phyloP scores from a whole-genome alignment of 176 grass and related monocot genomes.

The Tillandsia leiboldiana region DNA sequence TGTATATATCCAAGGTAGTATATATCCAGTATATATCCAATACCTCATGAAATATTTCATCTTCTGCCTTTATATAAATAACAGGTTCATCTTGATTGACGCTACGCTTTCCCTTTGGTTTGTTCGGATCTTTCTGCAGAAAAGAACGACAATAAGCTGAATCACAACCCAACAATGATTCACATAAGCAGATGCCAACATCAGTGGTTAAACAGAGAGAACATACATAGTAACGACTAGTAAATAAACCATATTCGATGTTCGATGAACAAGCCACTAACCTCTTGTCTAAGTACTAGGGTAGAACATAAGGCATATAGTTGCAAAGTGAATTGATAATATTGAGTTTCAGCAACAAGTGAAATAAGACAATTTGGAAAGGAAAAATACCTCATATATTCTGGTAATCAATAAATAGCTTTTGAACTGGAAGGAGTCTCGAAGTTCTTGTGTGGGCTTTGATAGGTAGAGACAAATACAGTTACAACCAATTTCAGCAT shows the following conservation, averaged over 20 bases:
- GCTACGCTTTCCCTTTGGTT: slow-evolving; percentile 32
- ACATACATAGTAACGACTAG: neutral
- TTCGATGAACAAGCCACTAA: too few relatives aligned
- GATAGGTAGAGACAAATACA: slow-evolving; percentile 2
- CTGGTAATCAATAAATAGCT: slow-evolving; percentile 58
- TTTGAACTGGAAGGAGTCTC: slow-evolving; percentile 71
- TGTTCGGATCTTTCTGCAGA: slow-evolving; percentile 31
- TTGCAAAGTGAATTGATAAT: too few relatives aligned
- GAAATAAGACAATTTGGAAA: neutral
- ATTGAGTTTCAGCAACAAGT: neutral
- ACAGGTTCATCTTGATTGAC: slow-evolving; percentile 39
- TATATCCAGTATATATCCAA: neutral
- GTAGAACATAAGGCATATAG: too few relatives aligned
- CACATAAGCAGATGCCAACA: neutral
- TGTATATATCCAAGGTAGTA: neutral
- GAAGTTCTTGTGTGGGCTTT: slow-evolving; percentile 77
- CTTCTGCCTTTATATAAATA: slow-evolving; percentile 75
- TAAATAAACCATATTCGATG: neutral
- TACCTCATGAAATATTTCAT: slow-evolving; percentile 84
- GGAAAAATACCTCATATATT: slow-evolving; percentile 52
- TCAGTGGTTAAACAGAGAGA: too few relatives aligned
- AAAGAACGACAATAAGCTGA: neutral
- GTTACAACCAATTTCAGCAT: neutral
- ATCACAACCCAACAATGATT: slow-evolving; percentile 1
- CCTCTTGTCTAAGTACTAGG: too few relatives aligned